Evolutionary conservation across 108 stramenopile species (phyloP).

Genomic region (Cylindrotheca closterium): DNA sequence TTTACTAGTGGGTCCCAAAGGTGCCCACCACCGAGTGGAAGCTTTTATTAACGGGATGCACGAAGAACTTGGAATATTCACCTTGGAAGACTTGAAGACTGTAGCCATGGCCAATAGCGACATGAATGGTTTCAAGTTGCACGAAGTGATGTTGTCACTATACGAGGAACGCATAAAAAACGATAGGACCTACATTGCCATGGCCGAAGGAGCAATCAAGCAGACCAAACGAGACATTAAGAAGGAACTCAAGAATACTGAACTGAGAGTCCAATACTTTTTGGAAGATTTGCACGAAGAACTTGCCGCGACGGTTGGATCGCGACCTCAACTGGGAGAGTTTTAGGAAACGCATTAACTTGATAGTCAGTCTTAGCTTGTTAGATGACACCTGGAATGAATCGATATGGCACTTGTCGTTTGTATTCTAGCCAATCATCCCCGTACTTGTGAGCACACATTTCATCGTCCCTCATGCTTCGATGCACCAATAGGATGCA

Average conservation of each 20-base stretch:
- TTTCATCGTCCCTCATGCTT: constrained; percentile 92
- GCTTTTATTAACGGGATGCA: constrained; percentile 18
- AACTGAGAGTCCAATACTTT: background rate
- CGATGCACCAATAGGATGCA: constrained; percentile 93
- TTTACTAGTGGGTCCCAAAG: constrained; percentile 25
- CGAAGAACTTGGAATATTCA: constrained; percentile 28
- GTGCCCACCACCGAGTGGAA: constrained; percentile 13
- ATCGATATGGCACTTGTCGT: constrained; percentile 87
- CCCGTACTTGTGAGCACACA: constrained; percentile 95
- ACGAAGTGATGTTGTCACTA: constrained; percentile 23
- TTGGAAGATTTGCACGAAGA: background rate
- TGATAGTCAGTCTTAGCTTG: background rate
- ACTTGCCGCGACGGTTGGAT: background rate
- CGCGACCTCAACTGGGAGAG: background rate
- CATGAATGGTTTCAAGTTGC: constrained; percentile 9
- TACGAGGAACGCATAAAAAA: constrained; percentile 43
- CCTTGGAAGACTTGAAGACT: constrained; percentile 4
- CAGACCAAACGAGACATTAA: background rate
- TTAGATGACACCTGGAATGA: constrained; percentile 93
- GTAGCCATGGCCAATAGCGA: background rate
- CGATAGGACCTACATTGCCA: constrained; percentile 11
- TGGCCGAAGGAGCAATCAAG: background rate
- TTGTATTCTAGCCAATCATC: constrained; percentile 96
- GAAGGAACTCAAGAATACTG: background rate
- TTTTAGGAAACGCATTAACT: background rate